These are phyloP conservation scores for Dalbergia oliveri DNA, from an alignment of 306 rosid genomes.

Conservation along the genomic window DNA sequence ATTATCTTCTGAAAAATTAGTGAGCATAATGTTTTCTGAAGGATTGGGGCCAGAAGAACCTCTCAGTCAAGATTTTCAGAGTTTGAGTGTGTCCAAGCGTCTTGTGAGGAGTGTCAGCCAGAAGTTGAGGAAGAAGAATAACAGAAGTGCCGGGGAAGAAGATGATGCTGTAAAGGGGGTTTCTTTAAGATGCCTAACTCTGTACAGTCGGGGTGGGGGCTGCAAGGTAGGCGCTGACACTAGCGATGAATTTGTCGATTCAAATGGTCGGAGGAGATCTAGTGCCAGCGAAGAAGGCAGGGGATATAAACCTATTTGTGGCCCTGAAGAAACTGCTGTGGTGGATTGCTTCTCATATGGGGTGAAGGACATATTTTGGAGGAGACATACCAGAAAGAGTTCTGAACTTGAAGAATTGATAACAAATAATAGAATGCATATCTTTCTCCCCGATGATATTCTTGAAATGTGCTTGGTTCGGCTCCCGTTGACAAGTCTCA, in stretches of 20 bases:
- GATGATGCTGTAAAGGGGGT: slow-evolving; percentile 72
- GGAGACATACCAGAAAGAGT: slow-evolving; percentile 71
- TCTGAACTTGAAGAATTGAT: slow-evolving; percentile 69
- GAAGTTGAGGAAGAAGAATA: slow-evolving; percentile 78
- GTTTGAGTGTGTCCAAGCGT: slow-evolving; percentile 83
- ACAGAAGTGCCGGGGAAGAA: slow-evolving; percentile 65
- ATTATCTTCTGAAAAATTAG: slow-evolving; percentile 47
- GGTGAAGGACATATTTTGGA: slow-evolving; percentile 86
- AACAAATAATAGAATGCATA: slow-evolving; percentile 68
- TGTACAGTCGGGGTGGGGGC: slow-evolving; percentile 91
- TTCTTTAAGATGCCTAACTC: slow-evolving; percentile 78
- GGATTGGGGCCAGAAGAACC: slow-evolving; percentile 66
- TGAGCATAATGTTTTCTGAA: slow-evolving; percentile 69
- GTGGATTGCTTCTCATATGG: slow-evolving; percentile 94
- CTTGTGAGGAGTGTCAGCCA: slow-evolving; percentile 93
- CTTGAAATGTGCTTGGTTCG: slow-evolving; percentile 95
- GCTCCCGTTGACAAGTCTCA: slow-evolving; percentile 87
- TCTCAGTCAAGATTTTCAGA: slow-evolving; percentile 65
- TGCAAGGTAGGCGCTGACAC: slow-evolving; percentile 99
- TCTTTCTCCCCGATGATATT: slow-evolving; percentile 96
- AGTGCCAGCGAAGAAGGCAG: slow-evolving; percentile 91
- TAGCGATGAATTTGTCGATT: slow-evolving; percentile 79
- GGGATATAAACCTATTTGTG: slow-evolving; percentile 76
- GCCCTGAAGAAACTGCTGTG: slow-evolving; percentile 68
- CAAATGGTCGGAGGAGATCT: slow-evolving; percentile 83